These are phyloP conservation scores for Trypanosoma vivax DNA, from an alignment of 208 protist genomes.

Conservation along the genomic window DNA sequence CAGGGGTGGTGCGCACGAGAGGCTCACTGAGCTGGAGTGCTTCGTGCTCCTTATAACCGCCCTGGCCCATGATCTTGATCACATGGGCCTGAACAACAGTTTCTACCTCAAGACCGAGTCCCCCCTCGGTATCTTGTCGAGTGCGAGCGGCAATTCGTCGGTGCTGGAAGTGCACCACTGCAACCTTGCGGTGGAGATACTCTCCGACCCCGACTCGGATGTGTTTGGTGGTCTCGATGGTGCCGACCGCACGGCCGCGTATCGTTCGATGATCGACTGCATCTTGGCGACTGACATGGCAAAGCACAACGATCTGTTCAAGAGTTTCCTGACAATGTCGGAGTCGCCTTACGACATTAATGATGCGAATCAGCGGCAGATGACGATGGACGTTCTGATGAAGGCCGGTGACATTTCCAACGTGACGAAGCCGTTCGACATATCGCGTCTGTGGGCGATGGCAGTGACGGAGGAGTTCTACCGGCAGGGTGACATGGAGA, in stretches of 20 bases:
- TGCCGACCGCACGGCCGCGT: slow-evolving; percentile 37
- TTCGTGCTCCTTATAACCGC: slow-evolving; percentile 75
- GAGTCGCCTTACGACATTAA: slow-evolving; percentile 25
- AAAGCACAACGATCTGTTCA: slow-evolving; percentile 48
- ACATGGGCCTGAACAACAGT: slow-evolving; percentile 90
- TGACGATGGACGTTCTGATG: slow-evolving; percentile 70
- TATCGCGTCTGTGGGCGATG: slow-evolving; percentile 74
- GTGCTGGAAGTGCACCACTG: slow-evolving; percentile 88
- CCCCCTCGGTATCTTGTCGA: slow-evolving; percentile 75
- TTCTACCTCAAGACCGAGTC: slow-evolving; percentile 87
- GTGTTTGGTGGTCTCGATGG: slow-evolving; percentile 57
- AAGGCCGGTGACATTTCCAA: slow-evolving; percentile 84
- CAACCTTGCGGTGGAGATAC: slow-evolving; percentile 81
- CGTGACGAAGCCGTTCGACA: slow-evolving; percentile 83
- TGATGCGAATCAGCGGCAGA: slow-evolving; percentile 21
- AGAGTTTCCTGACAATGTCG: slow-evolving; percentile 19
- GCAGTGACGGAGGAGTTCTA: slow-evolving; percentile 87
- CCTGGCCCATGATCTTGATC: slow-evolving; percentile 79
- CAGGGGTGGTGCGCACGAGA: slow-evolving; percentile 32
- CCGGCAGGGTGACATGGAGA: slow-evolving; percentile 84
- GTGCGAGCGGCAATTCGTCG: slow-evolving; percentile 70
- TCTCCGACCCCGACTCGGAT: slow-evolving; percentile 62
- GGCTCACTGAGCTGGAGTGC: slow-evolving; percentile 69
- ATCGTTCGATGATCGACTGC: slow-evolving; percentile 72
- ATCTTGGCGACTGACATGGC: slow-evolving; percentile 87